Conservation (phyloP, 2,329 filamentous ascomycete genomes). For the Aspergillus chevalieri region DNA sequence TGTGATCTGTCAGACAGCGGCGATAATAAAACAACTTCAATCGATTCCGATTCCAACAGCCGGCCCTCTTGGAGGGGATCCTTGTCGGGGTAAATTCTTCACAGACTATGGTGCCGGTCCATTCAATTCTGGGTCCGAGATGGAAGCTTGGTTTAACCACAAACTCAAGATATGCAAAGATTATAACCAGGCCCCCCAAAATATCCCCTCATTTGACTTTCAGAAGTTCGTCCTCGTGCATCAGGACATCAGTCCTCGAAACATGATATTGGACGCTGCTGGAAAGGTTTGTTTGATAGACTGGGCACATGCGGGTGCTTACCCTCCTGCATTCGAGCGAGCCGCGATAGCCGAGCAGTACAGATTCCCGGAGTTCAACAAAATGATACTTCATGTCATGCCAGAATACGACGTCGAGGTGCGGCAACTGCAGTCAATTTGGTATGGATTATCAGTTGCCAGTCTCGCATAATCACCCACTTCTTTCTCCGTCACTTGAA, state of each 20-base stretch:
- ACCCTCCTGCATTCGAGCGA: slow-evolving; percentile 13
- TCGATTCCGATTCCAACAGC: slow-evolving; percentile 5
- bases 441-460: slow-evolving; percentile 9
- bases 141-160: slow-evolving; percentile 18
- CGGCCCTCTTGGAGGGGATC: slow-evolving; percentile 14
- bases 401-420: slow-evolving; percentile 9
- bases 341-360: slow-evolving; percentile 1
- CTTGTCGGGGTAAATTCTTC: slow-evolving; percentile 11
- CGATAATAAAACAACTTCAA: slow-evolving; percentile 14
- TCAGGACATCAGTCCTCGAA: slow-evolving; percentile 12
- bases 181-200: slow-evolving; percentile 7
- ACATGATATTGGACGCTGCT: slow-evolving; percentile 8
- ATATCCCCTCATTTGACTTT: slow-evolving; percentile 9
- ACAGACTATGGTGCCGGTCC: slow-evolving; percentile 15
- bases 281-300: slow-evolving; percentile 8
- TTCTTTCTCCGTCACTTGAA: background rate
- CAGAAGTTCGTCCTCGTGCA: slow-evolving; percentile 11
- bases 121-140: slow-evolving; percentile 8
- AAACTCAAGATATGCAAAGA: slow-evolving; percentile 16
- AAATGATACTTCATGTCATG: slow-evolving; percentile 8
- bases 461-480: background rate
- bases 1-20: slow-evolving; percentile 12
- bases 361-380: slow-evolving; percentile 12
- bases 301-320: slow-evolving; percentile 13
- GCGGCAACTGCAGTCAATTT: slow-evolving; percentile 12